phyloP scores from a whole-genome alignment of 306 rosid species.

The Comarum palustre region DNA sequence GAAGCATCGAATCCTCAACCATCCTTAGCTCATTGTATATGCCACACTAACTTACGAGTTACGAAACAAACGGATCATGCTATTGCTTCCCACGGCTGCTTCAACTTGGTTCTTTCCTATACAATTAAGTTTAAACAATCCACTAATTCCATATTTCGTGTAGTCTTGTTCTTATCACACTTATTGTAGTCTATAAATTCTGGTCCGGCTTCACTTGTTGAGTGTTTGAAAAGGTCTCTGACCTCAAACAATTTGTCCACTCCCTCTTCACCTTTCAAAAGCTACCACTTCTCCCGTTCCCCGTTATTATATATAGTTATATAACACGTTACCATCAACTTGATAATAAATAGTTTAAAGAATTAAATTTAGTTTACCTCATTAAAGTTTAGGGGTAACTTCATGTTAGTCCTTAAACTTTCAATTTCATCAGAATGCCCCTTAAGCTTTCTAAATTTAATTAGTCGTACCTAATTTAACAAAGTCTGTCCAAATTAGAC shows the following conservation, averaged over 20 bases:
- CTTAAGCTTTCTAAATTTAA: no score
- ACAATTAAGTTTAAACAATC: neutral
- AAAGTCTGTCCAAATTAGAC: no score
- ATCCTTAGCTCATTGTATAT: neutral
- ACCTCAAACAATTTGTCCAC: neutral
- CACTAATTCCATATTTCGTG: neutral
- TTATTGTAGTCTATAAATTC: neutral
- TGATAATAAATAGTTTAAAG: neutral
- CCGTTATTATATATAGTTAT: neutral
- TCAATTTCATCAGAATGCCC: no score
- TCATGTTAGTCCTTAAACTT: no score
- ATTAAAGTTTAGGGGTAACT: no score
- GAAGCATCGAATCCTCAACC: slow-evolving; percentile 1
- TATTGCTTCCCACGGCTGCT: neutral
- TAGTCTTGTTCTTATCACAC: slow-evolving; percentile 1
- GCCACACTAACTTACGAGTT: neutral
- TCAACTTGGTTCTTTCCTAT: neutral
- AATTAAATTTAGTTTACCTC: no score
- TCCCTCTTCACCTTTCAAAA: neutral
- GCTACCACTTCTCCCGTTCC: no score
- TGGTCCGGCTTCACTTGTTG: neutral
- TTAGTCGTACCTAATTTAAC: no score
- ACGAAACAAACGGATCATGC: no score
- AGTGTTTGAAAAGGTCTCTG: slow-evolving; percentile 15
- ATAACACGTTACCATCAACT: neutral